phyloP scores from a whole-genome alignment of 148 eudicot species.

The Heliamphora exappendiculata region DNA sequence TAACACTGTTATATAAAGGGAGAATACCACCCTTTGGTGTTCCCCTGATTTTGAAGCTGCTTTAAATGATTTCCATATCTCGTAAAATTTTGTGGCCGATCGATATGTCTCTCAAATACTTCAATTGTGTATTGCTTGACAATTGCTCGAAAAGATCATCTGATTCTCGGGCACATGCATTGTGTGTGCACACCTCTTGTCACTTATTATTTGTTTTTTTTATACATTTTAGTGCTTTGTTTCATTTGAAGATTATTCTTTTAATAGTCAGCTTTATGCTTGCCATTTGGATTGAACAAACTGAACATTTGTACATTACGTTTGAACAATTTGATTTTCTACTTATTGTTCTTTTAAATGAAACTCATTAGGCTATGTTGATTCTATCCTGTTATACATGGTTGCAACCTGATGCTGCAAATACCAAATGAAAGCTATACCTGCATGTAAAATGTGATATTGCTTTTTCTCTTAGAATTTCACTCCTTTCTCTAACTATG shows the following conservation, averaged over 20 bases:
- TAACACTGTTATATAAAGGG: background rate
- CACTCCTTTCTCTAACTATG: constrained; percentile 4
- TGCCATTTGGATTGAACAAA: background rate
- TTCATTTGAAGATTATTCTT: background rate
- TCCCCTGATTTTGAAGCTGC: background rate
- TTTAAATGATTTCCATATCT: background rate
- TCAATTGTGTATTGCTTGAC: too few species aligned
- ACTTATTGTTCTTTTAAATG: background rate
- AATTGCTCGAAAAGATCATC: too few species aligned
- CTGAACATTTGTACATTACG: background rate
- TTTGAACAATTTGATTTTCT: background rate
- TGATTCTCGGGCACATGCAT: too few species aligned
- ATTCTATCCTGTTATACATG: background rate
- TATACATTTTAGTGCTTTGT: background rate
- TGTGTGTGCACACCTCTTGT: too few species aligned
- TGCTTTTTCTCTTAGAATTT: background rate
- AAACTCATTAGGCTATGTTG: background rate
- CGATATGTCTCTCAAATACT: background rate
- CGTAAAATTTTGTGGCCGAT: background rate
- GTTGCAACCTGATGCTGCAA: background rate
- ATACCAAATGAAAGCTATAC: background rate
- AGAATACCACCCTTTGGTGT: background rate
- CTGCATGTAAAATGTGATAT: background rate
- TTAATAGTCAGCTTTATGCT: background rate
- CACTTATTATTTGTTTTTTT: background rate